Evolutionary conservation across 257 asterid genomes (phyloP), one percentile per base, ranked within the genome.

Genomic region (Plantago elongata): DNA sequence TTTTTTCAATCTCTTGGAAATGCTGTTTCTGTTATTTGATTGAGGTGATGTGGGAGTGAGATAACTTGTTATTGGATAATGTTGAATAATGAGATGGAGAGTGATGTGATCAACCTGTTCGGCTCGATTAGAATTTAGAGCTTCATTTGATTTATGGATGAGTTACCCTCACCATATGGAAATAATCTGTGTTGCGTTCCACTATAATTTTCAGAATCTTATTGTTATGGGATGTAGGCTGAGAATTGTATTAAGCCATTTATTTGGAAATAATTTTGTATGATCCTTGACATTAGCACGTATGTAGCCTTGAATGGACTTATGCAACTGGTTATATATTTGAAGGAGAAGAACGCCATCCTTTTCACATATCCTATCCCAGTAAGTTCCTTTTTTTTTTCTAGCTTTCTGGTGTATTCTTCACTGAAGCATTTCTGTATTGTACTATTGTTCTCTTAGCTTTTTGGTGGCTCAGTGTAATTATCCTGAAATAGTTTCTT

Each of bases 311-410:
- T 82, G 78, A 89, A 87, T 50, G 99, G 81, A 72, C 64, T 87
- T 38, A 62, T 87, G 67, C 99, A 89, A 74, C 70, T 93, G 80
- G 62, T 87, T 59, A 67, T 79, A 48, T 75, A 77, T 70, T 44
- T 87, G 38, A 89, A 87, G 95, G 95, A 89, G 63, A 89, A 83
- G 85, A 84, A 89, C 40, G 95, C 94, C 34, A 82, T 93, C 75
- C 75, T 93, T 58, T 89, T 84, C 74, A 93, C 99, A 59, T 83
- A 90, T 72, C 86, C 99, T 61, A 96, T 89, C 7, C 75, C 77
- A 5, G 99, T 93, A 78, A 87, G 99, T 78, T 70, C 37, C 62
- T 52, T 16, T 22, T 22, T 52, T 16, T 22, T 22, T 45, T 12
- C 30, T 57, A 9, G 29, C 46, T 69, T 43, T 54, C 1, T 64